Percentiles rank a stretch among this genome's conserved stretches.
phyloP scores from a whole-genome alignment of 345 rosid genomes.

The Populus davidiana region DNA sequence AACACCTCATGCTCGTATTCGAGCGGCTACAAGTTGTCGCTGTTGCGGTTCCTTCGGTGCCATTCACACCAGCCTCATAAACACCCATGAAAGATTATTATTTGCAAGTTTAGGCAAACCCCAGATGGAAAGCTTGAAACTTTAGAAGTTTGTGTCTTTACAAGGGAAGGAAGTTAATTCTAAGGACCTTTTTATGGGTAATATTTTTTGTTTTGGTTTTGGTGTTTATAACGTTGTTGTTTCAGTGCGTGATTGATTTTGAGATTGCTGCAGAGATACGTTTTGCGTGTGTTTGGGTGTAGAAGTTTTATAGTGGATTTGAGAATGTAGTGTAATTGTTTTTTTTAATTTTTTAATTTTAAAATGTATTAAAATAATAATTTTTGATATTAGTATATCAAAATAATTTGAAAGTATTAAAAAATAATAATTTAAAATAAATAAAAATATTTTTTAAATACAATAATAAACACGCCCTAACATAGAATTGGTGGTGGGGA shows the following conservation, averaged over 20 bases:
- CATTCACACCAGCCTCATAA: constrained; percentile 1
- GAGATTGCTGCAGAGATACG: not conserved
- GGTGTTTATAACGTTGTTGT: not conserved
- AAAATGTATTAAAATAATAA: too few relatives aligned
- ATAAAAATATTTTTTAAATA: too few relatives aligned
- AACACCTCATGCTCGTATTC: constrained; percentile 25
- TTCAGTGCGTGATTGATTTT: not conserved
- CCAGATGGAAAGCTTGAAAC: not conserved
- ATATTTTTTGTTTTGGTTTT: too few relatives aligned
- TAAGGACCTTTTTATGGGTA: not conserved
- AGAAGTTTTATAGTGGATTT: too few relatives aligned
- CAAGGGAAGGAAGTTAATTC: not conserved
- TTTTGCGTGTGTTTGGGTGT: too few relatives aligned
- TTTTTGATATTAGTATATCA: too few relatives aligned
- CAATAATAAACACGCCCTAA: not conserved
- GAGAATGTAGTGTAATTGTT: too few relatives aligned
- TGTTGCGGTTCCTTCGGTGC: constrained; percentile 2
- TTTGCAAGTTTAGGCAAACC: not conserved
- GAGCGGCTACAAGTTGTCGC: not conserved
- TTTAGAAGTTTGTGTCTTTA: not conserved
- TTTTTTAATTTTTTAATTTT: too few relatives aligned
- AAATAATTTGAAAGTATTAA: too few relatives aligned
- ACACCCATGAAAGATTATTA: constrained; percentile 16
- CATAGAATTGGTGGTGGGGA: not conserved
- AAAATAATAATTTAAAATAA: too few relatives aligned